A percentile compares a stretch with the other conserved stretches of the same genome.
phyloP scores from a whole-genome alignment of 2,329 filamentous ascomycete species.

The Colletotrichum sp. region DNA sequence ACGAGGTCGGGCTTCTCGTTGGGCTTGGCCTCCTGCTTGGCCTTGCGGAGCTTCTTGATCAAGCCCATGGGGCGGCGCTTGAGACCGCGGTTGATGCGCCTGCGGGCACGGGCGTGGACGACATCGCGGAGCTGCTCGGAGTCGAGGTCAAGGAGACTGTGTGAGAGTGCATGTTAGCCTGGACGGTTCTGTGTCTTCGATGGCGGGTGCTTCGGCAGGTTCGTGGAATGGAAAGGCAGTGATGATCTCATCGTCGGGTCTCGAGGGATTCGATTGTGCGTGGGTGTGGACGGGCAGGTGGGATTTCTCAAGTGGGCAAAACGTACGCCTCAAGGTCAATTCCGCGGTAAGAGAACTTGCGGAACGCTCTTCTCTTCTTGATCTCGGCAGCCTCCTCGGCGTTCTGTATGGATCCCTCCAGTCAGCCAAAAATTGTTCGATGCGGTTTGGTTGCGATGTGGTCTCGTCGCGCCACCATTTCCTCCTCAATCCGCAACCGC shows the following conservation, averaged over 20 bases:
- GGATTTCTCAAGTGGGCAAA: constrained; percentile 30
- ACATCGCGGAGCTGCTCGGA: constrained; percentile 99
- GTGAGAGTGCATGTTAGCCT: constrained; percentile 14
- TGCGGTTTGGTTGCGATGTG: neutral
- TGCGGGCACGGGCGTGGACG: constrained; percentile 97
- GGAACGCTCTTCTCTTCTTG: constrained; percentile 99
- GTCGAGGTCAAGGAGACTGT: constrained; percentile 95
- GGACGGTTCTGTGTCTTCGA: constrained; percentile 10
- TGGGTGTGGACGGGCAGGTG: constrained; percentile 28
- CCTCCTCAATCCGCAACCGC: neutral
- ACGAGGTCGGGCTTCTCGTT: constrained; percentile 99
- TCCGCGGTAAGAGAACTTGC: constrained; percentile 99
- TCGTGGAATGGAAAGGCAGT: neutral
- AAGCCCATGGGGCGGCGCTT: constrained; percentile 99
- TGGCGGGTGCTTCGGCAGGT: neutral
- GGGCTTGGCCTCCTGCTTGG: constrained; percentile 97
- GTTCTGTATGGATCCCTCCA: constrained; percentile 64
- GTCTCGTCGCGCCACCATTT: neutral
- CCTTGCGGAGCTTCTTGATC: constrained; percentile 99
- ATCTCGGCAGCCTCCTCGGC: constrained; percentile 98
- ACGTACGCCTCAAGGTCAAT: constrained; percentile 99
- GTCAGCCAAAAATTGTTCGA: constrained; percentile 32
- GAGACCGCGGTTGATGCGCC: constrained; percentile 99
- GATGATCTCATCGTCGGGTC: neutral
- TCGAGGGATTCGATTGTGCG: neutral